Evolutionary conservation across 257 asterid species (phyloP), one percentile per base, ranked within the genome.

Genomic region (Leptodermis oblonga): DNA sequence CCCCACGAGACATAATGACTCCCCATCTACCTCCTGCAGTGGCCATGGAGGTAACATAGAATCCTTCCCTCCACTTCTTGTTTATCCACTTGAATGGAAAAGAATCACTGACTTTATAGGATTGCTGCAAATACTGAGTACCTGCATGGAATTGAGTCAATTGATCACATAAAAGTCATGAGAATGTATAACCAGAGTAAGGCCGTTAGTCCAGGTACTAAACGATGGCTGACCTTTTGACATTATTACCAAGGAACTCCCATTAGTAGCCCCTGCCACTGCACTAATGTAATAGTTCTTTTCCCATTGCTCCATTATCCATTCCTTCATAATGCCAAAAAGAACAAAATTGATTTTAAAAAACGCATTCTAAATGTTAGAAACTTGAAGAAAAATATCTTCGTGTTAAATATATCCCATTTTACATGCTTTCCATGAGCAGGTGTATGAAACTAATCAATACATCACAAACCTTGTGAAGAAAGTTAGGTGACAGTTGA

Each of bases 11-110:
- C 98, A 92, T 89, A 52, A 92, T 82, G 33, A 92, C 76, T 25
- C 82, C 96, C 98, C 98, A 92, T 80, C 86, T 83, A 25, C 74
- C 76, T 65, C 96, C 94, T 7, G 98, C 77, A 46, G 98, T 89
- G 64, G 96, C 91, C 96, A 92, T 89, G 75, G 96, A 74, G 49
- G 98, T 92, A 34, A 92, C 96, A 65, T 65, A 70, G 78, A 87
- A 89, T 23, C 90, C 96, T 67, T 92, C 98, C 74, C 75, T 86
- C 97, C 98, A 92, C 82, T 92, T 92, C 71, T 86, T 92, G 89
- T 87, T 87, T 69, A 92, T 92, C 98, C 98, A 92, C 82, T 92
- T 92, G 84, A 77, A 92, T 0, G 98, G 98, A 79, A 92, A 92
- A 39, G 95, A 78, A 20, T 92, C 98, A 12, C 95, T 80, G 37